These are phyloP conservation scores for Prunus salicina DNA, from an alignment of 306 rosid genomes.

Conservation along the genomic window DNA sequence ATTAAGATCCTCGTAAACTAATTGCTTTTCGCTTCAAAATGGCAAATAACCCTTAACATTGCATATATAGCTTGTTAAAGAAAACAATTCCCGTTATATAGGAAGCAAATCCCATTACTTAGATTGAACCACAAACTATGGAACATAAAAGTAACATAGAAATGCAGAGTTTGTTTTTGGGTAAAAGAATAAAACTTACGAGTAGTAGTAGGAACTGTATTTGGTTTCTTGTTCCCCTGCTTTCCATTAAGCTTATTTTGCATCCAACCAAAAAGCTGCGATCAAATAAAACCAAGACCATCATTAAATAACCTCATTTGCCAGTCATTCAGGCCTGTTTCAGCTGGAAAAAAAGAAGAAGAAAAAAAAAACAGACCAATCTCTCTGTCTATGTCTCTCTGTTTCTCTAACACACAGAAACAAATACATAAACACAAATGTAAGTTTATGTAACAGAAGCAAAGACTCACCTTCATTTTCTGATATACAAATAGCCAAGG, in stretches of 20 bases:
- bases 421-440: neutral
- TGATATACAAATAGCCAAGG: neutral
- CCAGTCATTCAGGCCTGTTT: neutral
- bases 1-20: neutral
- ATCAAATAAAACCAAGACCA: slow-evolving; percentile 8
- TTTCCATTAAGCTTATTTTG: slow-evolving; percentile 75
- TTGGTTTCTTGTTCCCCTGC: slow-evolving; percentile 57
- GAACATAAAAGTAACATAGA: neutral
- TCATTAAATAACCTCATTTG: neutral
- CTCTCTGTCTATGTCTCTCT: neutral
- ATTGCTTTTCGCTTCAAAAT: neutral
- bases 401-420: neutral
- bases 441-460: neutral
- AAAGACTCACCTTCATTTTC: slow-evolving; percentile 67
- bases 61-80: neutral
- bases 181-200: slow-evolving; percentile 43
- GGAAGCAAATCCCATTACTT: neutral
- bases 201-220: slow-evolving; percentile 31
- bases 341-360: neutral
- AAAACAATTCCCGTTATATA: too few relatives aligned
- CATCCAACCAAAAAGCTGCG: slow-evolving; percentile 92
- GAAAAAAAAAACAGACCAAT: neutral
- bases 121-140: neutral
- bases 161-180: neutral
- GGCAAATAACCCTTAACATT: neutral